Percentiles rank a stretch among this genome's conserved stretches.
Conservation (phyloP, 331 rosid genomes). For the Telfairia occidentalis region DNA sequence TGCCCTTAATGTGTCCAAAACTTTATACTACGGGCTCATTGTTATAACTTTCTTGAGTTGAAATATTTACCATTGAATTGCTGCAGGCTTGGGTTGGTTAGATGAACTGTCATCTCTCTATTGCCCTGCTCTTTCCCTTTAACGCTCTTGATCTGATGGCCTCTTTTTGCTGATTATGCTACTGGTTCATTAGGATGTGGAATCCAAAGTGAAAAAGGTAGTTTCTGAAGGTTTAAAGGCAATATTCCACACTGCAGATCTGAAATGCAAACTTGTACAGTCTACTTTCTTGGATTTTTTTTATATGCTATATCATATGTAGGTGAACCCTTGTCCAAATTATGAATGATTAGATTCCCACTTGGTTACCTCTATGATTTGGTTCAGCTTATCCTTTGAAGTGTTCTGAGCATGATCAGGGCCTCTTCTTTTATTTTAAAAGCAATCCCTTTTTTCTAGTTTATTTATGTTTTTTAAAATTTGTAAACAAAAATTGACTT, state of each 20-base stretch:
- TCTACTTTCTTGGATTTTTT: background rate
- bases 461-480: no score
- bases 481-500: no score
- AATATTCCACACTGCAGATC: background rate
- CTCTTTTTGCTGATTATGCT: background rate
- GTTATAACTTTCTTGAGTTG: conserved; percentile 13
- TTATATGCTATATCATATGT: background rate
- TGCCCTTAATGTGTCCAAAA: conserved; percentile 6
- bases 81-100: conserved; percentile 16
- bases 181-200: conserved; percentile 2
- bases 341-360: background rate
- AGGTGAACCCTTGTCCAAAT: background rate
- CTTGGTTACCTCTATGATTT: background rate
- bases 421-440: no score
- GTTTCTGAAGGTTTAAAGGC: background rate
- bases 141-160: background rate
- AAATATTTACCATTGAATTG: conserved; percentile 13
- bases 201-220: background rate
- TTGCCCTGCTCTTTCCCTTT: background rate
- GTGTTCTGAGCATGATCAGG: background rate
- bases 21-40: conserved; percentile 13
- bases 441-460: no score
- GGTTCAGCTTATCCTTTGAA: background rate
- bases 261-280: conserved; percentile 4
- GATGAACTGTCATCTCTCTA: conserved; percentile 7